Percentiles rank a stretch among this genome's conserved stretches.
These are phyloP conservation scores for Candida labiduridarum DNA, from an alignment of 1,139 yeast genomes.

Conservation along the genomic window DNA sequence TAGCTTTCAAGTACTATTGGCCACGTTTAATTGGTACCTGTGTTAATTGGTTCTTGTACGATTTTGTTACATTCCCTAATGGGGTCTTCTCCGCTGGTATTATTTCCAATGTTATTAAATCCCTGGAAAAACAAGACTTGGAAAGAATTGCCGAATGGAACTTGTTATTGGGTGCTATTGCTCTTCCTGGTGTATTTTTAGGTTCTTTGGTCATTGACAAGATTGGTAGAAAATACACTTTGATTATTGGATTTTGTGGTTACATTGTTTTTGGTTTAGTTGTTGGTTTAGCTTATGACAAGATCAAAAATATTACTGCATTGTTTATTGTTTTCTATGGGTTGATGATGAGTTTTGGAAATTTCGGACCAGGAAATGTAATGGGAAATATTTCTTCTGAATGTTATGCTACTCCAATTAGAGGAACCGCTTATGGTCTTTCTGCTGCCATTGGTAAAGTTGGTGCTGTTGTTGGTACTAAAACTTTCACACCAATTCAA, in stretches of 20 bases:
- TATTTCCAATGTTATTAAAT: slow-evolving; percentile 37
- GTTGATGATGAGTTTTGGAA: slow-evolving; percentile 52
- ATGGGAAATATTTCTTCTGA: slow-evolving; percentile 72
- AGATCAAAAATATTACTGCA: slow-evolving; percentile 41
- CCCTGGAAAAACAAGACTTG: slow-evolving; percentile 28
- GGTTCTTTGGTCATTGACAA: slow-evolving; percentile 46
- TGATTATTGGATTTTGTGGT: slow-evolving; percentile 48
- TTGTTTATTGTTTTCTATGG: slow-evolving; percentile 52
- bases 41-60: slow-evolving; percentile 53
- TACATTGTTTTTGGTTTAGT: slow-evolving; percentile 51
- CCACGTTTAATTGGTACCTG: slow-evolving; percentile 46
- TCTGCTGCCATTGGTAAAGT: slow-evolving; percentile 54
- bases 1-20: slow-evolving; percentile 51
- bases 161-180: slow-evolving; percentile 43
- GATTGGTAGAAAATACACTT: slow-evolving; percentile 49
- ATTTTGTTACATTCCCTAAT: slow-evolving; percentile 55
- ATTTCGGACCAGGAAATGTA: slow-evolving; percentile 77
- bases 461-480: slow-evolving; percentile 54
- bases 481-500: slow-evolving; percentile 47
- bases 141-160: slow-evolving; percentile 53
- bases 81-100: slow-evolving; percentile 53
- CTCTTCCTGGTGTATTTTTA: slow-evolving; percentile 49
- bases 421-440: slow-evolving; percentile 63
- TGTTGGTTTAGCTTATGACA: slow-evolving; percentile 49
- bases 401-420: slow-evolving; percentile 70